These are phyloP conservation scores for Trametes hirsuta DNA, from an alignment of 1,284 basidiomycete species.

Conservation along the genomic window DNA sequence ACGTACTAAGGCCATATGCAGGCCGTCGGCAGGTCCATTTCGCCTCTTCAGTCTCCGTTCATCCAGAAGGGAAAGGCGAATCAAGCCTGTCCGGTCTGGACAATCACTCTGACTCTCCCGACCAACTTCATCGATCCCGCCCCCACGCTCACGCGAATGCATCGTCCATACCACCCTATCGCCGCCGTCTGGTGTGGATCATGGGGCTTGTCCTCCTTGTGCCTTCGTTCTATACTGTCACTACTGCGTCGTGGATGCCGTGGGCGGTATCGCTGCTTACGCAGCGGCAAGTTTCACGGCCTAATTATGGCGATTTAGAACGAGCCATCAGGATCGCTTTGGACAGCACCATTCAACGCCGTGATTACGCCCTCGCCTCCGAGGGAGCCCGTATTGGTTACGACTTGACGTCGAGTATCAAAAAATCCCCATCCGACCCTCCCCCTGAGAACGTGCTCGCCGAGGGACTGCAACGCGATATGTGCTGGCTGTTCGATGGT, in stretches of 20 bases:
- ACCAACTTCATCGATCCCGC: too few relatives aligned
- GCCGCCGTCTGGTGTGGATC: too few relatives aligned
- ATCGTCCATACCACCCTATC: too few relatives aligned
- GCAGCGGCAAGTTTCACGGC: too few relatives aligned
- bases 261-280: too few relatives aligned
- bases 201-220: too few relatives aligned
- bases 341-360: not conserved
- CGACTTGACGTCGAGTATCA: not conserved
- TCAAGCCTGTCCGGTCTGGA: too few relatives aligned
- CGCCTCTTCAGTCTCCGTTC: not conserved
- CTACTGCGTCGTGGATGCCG: too few relatives aligned
- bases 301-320: not conserved
- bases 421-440: too few relatives aligned
- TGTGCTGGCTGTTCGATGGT: not conserved
- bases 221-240: too few relatives aligned
- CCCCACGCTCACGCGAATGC: too few relatives aligned
- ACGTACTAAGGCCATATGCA: not conserved
- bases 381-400: not conserved
- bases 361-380: not conserved
- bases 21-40: constrained; percentile 5
- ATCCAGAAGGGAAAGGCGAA: not conserved
- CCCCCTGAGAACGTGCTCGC: not conserved
- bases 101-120: not conserved
- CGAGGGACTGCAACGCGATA: not conserved
- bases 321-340: not conserved